Conservation (phyloP, 2,329 filamentous ascomycete genomes). For the Exophiala sp. region DNA sequence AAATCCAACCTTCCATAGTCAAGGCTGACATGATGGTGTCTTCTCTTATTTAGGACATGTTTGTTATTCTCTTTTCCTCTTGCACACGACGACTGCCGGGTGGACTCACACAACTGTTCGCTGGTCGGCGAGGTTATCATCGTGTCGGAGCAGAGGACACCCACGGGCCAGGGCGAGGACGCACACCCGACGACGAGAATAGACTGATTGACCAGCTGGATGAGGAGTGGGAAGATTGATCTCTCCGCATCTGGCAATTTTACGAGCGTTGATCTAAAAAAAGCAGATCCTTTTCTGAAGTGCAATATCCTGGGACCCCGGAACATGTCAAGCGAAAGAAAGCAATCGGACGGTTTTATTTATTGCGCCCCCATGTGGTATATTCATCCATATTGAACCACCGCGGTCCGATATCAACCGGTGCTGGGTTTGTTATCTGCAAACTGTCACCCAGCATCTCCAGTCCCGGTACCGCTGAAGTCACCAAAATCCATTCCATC, state of each 20-base stretch:
- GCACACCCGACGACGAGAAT: slow-evolving; percentile 74
- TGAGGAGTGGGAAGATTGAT: slow-evolving; percentile 74
- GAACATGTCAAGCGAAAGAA: too few relatives aligned
- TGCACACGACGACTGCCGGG: slow-evolving; percentile 37
- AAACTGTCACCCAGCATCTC: slow-evolving; percentile 14
- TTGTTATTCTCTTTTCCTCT: slow-evolving; percentile 43
- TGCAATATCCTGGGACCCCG: too few relatives aligned
- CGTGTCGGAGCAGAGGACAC: slow-evolving; percentile 30
- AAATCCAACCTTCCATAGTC: slow-evolving; percentile 18
- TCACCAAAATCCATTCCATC: slow-evolving; percentile 24
- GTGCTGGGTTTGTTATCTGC: slow-evolving; percentile 12
- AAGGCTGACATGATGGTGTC: slow-evolving; percentile 9
- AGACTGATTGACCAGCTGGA: slow-evolving; percentile 90
- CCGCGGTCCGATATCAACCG: background rate
- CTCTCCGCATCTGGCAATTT: too few relatives aligned
- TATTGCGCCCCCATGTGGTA: background rate
- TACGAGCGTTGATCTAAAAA: too few relatives aligned
- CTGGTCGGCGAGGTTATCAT: slow-evolving; percentile 33
- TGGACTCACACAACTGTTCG: slow-evolving; percentile 30
- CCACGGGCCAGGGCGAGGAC: slow-evolving; percentile 35
- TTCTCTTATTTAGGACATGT: slow-evolving; percentile 39
- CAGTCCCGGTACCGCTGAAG: slow-evolving; percentile 8
- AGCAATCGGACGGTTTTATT: background rate
- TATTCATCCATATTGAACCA: background rate
- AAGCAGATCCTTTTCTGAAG: too few relatives aligned